These are phyloP conservation scores for Mycena olivaceomarginata DNA, from an alignment of 768 basidiomycete species.

Conservation along the genomic window DNA sequence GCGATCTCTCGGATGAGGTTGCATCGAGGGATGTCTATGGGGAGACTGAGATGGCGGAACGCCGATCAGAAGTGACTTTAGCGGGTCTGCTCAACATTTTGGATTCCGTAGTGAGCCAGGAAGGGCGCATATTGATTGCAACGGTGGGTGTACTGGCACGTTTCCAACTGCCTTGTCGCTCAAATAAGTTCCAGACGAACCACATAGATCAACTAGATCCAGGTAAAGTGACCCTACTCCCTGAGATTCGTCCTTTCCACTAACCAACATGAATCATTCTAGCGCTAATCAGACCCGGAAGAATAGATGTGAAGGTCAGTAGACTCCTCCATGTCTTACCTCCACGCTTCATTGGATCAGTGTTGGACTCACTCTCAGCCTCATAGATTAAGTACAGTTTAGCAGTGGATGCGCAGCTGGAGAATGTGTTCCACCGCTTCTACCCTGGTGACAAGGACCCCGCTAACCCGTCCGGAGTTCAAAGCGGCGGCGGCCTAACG, in stretches of 20 bases:
- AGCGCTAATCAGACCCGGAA: slow-evolving; percentile 30
- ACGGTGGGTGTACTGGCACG: not conserved
- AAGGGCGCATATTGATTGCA: slow-evolving; percentile 23
- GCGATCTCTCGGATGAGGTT: not conserved
- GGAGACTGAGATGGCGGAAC: not conserved
- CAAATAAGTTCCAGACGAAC: slow-evolving; percentile 26
- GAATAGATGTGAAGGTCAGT: slow-evolving; percentile 32
- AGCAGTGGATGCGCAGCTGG: slow-evolving; percentile 18
- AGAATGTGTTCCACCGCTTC: slow-evolving; percentile 31
- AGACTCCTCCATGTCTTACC: too few relatives aligned
- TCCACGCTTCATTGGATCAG: not conserved
- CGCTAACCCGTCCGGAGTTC: not conserved
- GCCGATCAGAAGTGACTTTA: slow-evolving; percentile 18
- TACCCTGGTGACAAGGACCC: slow-evolving; percentile 1
- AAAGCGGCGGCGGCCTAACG: not conserved
- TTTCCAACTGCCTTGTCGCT: too few relatives aligned
- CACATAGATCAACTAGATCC: slow-evolving; percentile 34
- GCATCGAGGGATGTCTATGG: not conserved
- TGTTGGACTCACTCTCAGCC: not conserved
- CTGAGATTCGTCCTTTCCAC: too few relatives aligned
- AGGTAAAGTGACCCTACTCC: not conserved
- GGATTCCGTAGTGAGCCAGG: slow-evolving; percentile 33
- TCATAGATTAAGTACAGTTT: slow-evolving; percentile 31
- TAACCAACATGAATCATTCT: not conserved
- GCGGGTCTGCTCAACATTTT: slow-evolving; percentile 31